Evolutionary conservation across 768 basidiomycete genomes (phyloP), one percentile per base, ranked within the genome.

Genomic region (Macrocybe gigantea): DNA sequence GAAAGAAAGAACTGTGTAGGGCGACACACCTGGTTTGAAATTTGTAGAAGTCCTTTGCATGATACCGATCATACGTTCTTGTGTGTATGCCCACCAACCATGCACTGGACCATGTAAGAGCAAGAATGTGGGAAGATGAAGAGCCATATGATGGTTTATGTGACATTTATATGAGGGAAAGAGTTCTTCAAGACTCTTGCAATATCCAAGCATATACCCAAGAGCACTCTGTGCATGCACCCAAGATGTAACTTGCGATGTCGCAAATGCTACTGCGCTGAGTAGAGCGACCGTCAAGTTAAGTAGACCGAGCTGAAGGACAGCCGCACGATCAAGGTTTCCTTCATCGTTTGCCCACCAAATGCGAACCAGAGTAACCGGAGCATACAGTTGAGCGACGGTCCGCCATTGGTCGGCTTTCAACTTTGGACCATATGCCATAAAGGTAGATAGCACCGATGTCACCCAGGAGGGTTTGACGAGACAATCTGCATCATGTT

Each of bases 61-160:
- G 6, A 64, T 48, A 33, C 62, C 56, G 48, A 71, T 72, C 34
- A 61, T 58, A 5, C 62, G 31, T 47, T 72, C 68, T 42, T 69
- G 69, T 1, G 64, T 51, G 36, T 62, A 71, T 31, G 63, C 62
- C 11, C 64, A 48, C 68, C 70, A 74, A 5, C 58, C 54, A 43
- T 67, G 70, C 6, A 57, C 58, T 0, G 71, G 70, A 1, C 71
- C 70, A 51, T 67, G 69, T 1, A 54, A 45, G 1, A 48, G 46
- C 2, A 76, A 49, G 14, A 59, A 55, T 3, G 60, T 48, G 0
- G 53, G 51, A 15, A 72, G 52, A 53, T 76, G 74, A 12, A 77
- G 52, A 1, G 68, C 49, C 5, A 70, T 42, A 49, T 75, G 75
- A 6, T 75, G 71, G 38, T 71, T 69, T 0, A 68, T 63, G 1